These are phyloP conservation scores for Infundibulicybe gibba DNA, from an alignment of 768 basidiomycete genomes.

Conservation along the genomic window DNA sequence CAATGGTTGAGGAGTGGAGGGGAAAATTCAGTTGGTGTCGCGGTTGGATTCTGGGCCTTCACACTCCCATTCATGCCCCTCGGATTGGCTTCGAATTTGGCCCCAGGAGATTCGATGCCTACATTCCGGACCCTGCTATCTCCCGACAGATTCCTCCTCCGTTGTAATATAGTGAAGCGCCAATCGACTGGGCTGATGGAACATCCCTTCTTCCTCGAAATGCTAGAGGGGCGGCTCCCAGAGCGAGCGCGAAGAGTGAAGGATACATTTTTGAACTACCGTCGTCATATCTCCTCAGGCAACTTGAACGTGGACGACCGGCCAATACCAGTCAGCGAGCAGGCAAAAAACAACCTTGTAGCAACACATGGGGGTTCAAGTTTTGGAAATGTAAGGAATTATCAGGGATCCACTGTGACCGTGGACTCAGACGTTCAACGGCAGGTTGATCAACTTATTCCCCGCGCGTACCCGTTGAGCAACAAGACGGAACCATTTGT, in stretches of 20 bases:
- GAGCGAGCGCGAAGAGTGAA: constrained; percentile 21
- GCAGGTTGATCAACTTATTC: constrained; percentile 30
- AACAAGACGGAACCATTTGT: constrained; percentile 9
- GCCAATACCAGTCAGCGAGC: constrained; percentile 8
- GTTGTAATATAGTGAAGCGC: constrained; percentile 31
- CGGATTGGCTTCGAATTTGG: constrained; percentile 19
- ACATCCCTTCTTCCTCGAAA: constrained; percentile 46
- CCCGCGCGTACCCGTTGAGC: constrained; percentile 30
- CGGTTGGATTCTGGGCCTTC: constrained; percentile 38
- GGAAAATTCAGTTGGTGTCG: constrained; percentile 33
- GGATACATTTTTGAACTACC: constrained; percentile 16
- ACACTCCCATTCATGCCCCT: constrained; percentile 47
- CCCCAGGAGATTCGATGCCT: constrained; percentile 34
- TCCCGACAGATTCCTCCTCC: constrained; percentile 40
- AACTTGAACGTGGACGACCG: not conserved
- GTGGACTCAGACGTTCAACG: not conserved
- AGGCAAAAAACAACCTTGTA: constrained; percentile 4
- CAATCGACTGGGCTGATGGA: constrained; percentile 28
- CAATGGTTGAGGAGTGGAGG: constrained; percentile 46
- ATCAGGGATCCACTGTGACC: not conserved
- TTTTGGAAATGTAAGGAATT: constrained; percentile 32
- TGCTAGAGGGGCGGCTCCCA: constrained; percentile 21
- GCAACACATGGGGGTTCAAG: constrained; percentile 13
- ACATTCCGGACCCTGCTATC: constrained; percentile 38
- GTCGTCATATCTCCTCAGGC: not conserved